Evolutionary conservation across 306 rosid species (phyloP).

Genomic region (Vicia villosa): DNA sequence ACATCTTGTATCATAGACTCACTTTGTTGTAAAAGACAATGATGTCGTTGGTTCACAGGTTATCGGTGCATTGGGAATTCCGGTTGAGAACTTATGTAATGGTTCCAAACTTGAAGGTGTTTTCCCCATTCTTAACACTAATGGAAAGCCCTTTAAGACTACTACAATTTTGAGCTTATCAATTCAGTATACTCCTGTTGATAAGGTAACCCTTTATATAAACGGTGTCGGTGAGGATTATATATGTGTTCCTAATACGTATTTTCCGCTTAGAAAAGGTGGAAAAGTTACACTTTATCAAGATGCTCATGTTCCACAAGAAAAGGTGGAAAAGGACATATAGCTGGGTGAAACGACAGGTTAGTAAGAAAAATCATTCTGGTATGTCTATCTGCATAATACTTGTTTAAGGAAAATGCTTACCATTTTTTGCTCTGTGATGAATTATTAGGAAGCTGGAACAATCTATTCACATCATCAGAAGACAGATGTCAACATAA

Average conservation of each 20-base stretch:
- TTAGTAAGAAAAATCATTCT: conserved; percentile 26
- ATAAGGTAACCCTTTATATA: conserved; percentile 45
- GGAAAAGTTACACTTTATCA: conserved; percentile 82
- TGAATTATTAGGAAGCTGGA: conserved; percentile 72
- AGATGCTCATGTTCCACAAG: conserved; percentile 76
- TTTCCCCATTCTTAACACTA: conserved; percentile 56
- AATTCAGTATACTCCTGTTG: conserved; percentile 63
- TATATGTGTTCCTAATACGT: conserved; percentile 68
- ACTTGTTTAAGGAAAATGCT: not conserved
- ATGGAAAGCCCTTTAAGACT: conserved; percentile 66
- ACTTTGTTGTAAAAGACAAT: conserved; percentile 71
- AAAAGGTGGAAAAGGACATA: conserved; percentile 73
- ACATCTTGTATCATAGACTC: conserved; percentile 76
- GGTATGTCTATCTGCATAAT: conserved; percentile 11
- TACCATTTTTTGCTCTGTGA: not conserved
- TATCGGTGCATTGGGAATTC: conserved; percentile 76
- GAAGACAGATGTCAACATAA: conserved; percentile 73
- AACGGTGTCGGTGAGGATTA: conserved; percentile 50
- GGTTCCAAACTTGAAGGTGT: conserved; percentile 62
- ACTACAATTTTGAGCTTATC: conserved; percentile 66
- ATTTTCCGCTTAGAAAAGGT: conserved; percentile 80
- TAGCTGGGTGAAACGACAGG: conserved; percentile 69
- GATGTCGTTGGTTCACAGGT: conserved; percentile 75
- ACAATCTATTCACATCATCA: conserved; percentile 92
- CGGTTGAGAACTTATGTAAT: conserved; percentile 51